Evolutionary conservation across 2,329 filamentous ascomycete genomes (phyloP).

Genomic region (Sphaerulina vaccinii): DNA sequence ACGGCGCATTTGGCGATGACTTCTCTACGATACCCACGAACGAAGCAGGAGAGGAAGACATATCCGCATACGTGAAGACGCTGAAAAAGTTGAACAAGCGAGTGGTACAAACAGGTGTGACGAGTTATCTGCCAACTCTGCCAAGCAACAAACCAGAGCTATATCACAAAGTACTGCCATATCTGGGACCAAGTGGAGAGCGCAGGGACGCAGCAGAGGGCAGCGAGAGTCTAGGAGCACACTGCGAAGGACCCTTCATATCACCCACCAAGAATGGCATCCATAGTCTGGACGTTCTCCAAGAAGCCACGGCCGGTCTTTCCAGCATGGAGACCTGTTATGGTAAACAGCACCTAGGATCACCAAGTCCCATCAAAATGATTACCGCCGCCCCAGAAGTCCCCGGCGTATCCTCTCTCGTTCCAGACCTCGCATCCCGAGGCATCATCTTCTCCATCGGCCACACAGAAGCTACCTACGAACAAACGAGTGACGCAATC

Average conservation of each 20-base stretch:
- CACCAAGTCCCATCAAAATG: slow-evolving; percentile 61
- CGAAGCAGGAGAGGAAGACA: slow-evolving; percentile 33
- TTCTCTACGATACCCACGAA: slow-evolving; percentile 69
- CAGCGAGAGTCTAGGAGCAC: slow-evolving; percentile 83
- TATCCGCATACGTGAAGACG: slow-evolving; percentile 68
- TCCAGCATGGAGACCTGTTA: slow-evolving; percentile 69
- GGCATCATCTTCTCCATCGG: slow-evolving; percentile 70
- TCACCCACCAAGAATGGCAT: slow-evolving; percentile 81
- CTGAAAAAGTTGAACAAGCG: slow-evolving; percentile 68
- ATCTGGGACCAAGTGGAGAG: slow-evolving; percentile 69
- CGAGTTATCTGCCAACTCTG: slow-evolving; percentile 81
- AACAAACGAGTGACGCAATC: slow-evolving; percentile 48
- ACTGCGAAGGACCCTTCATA: slow-evolving; percentile 89
- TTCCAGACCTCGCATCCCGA: slow-evolving; percentile 62
- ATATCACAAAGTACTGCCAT: slow-evolving; percentile 77
- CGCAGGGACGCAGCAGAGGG: slow-evolving; percentile 64
- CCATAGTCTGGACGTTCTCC: slow-evolving; percentile 73
- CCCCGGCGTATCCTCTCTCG: slow-evolving; percentile 60
- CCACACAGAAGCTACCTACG: slow-evolving; percentile 52
- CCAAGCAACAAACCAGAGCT: slow-evolving; percentile 78
- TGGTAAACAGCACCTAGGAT: slow-evolving; percentile 64
- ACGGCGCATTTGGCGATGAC: slow-evolving; percentile 90
- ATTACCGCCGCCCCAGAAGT: slow-evolving; percentile 84
- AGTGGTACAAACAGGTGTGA: slow-evolving; percentile 77
- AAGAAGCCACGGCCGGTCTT: slow-evolving; percentile 59